Conservation (phyloP, 192 early-diverging fungal genomes). For the Endogone sp. region DNA sequence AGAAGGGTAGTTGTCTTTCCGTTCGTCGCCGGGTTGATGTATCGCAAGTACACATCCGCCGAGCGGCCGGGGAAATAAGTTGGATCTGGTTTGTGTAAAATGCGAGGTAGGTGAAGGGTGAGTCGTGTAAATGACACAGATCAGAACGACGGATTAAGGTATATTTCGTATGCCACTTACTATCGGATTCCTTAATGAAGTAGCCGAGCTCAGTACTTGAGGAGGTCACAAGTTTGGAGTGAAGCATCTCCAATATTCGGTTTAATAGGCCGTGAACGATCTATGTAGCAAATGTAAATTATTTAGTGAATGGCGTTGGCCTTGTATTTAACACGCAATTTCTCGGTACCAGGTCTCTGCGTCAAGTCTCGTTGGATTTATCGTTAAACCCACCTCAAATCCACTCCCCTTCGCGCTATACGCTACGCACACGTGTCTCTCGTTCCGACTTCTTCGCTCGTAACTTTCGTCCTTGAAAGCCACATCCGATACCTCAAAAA, state of each 20-base stretch:
- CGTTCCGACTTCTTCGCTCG: slow-evolving; percentile 83
- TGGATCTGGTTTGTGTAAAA: slow-evolving; percentile 38
- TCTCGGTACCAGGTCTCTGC: slow-evolving; percentile 1
- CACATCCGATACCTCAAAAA: slow-evolving; percentile 97
- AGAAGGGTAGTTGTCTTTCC: slow-evolving; percentile 45
- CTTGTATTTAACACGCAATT: no score
- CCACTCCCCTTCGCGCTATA: slow-evolving; percentile 83
- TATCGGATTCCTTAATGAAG: slow-evolving; percentile 72
- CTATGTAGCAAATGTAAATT: slow-evolving; percentile 58
- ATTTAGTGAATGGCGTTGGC: no score
- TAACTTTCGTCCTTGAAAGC: slow-evolving; percentile 80
- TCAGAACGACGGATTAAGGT: not conserved
- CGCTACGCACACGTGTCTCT: slow-evolving; percentile 81
- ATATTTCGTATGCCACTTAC: slow-evolving; percentile 34
- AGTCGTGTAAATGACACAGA: no score
- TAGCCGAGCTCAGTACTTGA: slow-evolving; percentile 59
- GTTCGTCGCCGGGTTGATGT: slow-evolving; percentile 25
- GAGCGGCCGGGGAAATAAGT: slow-evolving; percentile 91
- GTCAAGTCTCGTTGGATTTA: not conserved
- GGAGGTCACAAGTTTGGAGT: slow-evolving; percentile 43
- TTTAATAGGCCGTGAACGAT: slow-evolving; percentile 90
- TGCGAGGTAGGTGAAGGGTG: not conserved
- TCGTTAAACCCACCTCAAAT: slow-evolving; percentile 55
- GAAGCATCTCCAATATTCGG: slow-evolving; percentile 81
- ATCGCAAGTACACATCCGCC: slow-evolving; percentile 80